phyloP scores from a whole-genome alignment of 192 early-diverging fungal species.

The Mortierella antarctica region DNA sequence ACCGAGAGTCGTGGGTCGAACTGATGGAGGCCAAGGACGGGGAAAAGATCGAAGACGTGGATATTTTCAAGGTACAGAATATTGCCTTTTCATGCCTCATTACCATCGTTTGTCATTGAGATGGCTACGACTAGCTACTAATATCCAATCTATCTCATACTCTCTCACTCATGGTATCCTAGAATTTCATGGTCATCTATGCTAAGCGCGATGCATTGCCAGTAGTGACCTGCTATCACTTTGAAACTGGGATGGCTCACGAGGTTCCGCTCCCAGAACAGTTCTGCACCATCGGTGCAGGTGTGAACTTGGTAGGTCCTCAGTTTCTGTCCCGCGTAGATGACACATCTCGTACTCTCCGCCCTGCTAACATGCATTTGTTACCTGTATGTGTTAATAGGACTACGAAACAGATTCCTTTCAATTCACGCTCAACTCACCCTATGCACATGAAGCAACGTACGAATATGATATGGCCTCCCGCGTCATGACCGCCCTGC shows the following conservation, averaged over 20 bases:
- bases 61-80: constrained; percentile 68
- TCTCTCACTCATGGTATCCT: background rate
- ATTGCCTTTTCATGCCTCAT: background rate
- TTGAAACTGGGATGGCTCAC: constrained; percentile 47
- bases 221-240: constrained; percentile 63
- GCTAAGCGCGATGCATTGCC: constrained; percentile 63
- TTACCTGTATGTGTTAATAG: constrained; percentile 16
- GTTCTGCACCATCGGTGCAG: constrained; percentile 70
- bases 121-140: background rate
- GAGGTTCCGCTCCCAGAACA: constrained; percentile 59
- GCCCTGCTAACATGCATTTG: background rate
- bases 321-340: background rate
- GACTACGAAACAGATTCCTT: constrained; percentile 66
- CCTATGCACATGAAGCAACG: constrained; percentile 72
- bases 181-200: constrained; percentile 63
- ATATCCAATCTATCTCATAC: background rate
- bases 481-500: constrained; percentile 53
- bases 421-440: constrained; percentile 71
- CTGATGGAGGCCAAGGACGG: constrained; percentile 64
- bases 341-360: no score
- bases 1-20: constrained; percentile 66
- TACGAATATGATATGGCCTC: constrained; percentile 74
- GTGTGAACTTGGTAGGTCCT: constrained; percentile 62
- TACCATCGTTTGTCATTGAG: background rate
- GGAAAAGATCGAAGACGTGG: constrained; percentile 81